A percentile compares a stretch with the other conserved stretches of the same genome.
phyloP scores from a whole-genome alignment of 2,329 filamentous ascomycete species.

The Parastagonospora avenae region DNA sequence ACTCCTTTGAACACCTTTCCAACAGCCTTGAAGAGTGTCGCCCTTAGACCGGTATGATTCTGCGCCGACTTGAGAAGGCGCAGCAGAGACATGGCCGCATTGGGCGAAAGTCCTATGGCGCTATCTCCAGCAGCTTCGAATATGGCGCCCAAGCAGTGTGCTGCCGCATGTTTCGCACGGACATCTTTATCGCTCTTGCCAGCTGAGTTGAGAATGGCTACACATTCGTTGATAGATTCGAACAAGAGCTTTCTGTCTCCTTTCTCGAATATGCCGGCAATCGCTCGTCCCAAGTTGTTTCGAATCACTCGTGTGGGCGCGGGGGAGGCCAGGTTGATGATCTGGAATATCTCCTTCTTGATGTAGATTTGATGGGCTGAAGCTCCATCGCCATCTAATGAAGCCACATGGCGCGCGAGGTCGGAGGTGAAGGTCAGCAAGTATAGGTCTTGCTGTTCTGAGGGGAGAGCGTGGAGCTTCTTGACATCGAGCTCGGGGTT shows the following conservation, averaged over 20 bases:
- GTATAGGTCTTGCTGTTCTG: constrained; percentile 95
- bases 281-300: constrained; percentile 84
- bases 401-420: constrained; percentile 78
- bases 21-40: constrained; percentile 75
- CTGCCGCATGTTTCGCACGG: constrained; percentile 83
- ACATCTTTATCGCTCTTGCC: constrained; percentile 77
- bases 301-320: constrained; percentile 86
- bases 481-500: constrained; percentile 84
- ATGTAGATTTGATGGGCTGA: constrained; percentile 88
- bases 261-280: constrained; percentile 79
- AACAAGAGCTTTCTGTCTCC: constrained; percentile 92
- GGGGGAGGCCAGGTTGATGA: constrained; percentile 81
- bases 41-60: constrained; percentile 80
- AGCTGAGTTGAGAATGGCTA: constrained; percentile 71
- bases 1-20: constrained; percentile 79
- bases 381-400: constrained; percentile 76
- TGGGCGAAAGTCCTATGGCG: constrained; percentile 78
- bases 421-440: constrained; percentile 86
- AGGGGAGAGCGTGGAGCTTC: constrained; percentile 86
- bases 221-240: constrained; percentile 90
- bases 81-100: constrained; percentile 73
- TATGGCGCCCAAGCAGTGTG: constrained; percentile 83
- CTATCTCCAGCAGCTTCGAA: constrained; percentile 94
- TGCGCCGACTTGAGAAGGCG: constrained; percentile 81
- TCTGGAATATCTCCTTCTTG: constrained; percentile 92